Evolutionary conservation across 148 eudicot genomes (phyloP), one percentile per base, ranked within the genome.

Genomic region (Beta vulgaris): DNA sequence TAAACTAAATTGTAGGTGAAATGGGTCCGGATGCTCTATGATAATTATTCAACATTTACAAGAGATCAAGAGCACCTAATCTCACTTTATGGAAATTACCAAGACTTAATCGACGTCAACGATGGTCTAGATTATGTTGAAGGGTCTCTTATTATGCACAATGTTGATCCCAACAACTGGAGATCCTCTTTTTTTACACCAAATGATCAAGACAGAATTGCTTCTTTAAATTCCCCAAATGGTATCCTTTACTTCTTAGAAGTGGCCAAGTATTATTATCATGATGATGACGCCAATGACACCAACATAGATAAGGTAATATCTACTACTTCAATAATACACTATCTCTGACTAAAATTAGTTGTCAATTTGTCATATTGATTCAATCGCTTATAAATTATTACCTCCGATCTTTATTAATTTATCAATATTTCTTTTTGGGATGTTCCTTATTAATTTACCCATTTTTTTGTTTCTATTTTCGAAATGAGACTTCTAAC

Each of bases 61-160:
- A 87, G 79, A 77, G 98, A 94, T 60, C 97, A 94, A 87, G 98
- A 94, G 68, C 86, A 73, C 54, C 79, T 94, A 32, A 91, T 94
- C 70, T 86, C 96, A 37, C 65, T 68, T 11, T 51, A 82, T 71
- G 84, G 80, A 42, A 73, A 73, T 69, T 54, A 75, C 48, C 61
- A 82, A n/a, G 73, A 46, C 32, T 49, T 65, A 28, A 55, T 76
- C n/a, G 60, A 62, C 26, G 31, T 26, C 32, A 55, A 34, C 6
- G 53, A 73, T n/a, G 96, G 88, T 16, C 43, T 88, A 18, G 79
- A 91, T 82, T 91, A 89, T 71, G 84, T 94, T 4, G 98, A 94
- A 77, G 98, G 98, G 2, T 86, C 91, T 46, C 73, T 90, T 6
- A 80, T 89, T 14, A 68, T 87, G 84, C 68, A 84, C 7, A 84